phyloP scores from a whole-genome alignment of 805 yeast species.

The Myxozyma melibiosi region DNA sequence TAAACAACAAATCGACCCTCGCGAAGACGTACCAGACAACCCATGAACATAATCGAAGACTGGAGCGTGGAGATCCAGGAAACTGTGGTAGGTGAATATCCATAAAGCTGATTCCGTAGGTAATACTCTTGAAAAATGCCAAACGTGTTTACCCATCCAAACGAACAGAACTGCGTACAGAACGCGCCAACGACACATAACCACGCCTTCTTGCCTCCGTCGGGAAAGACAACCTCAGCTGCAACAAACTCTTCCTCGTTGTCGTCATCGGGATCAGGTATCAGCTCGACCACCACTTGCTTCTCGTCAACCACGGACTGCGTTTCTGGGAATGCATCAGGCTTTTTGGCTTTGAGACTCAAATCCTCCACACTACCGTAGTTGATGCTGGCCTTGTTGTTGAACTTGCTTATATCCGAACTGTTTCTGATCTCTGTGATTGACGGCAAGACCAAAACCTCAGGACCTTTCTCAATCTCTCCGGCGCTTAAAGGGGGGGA shows the following conservation, averaged over 20 bases:
- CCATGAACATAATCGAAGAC: constrained; percentile 36
- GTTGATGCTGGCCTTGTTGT: neutral
- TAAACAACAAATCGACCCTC: constrained; percentile 31
- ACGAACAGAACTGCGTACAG: constrained; percentile 57
- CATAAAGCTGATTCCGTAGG: constrained; percentile 33
- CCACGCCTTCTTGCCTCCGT: constrained; percentile 61
- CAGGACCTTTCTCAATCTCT: no score
- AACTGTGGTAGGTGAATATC: constrained; percentile 37
- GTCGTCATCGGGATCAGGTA: neutral
- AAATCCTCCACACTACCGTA: constrained; percentile 9
- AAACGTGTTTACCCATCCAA: constrained; percentile 51
- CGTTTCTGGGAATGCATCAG: neutral
- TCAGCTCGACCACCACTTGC: no score
- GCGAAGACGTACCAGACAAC: constrained; percentile 37
- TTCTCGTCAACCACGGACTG: no score
- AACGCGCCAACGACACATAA: constrained; percentile 58
- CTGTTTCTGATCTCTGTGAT: neutral
- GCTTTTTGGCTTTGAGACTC: neutral
- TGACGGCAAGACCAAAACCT: no score
- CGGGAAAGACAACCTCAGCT: constrained; percentile 44
- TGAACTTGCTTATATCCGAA: neutral
- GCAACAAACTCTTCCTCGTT: neutral
- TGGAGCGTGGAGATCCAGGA: constrained; percentile 44
- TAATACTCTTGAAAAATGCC: constrained; percentile 41
- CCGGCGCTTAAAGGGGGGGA: no score